These are phyloP conservation scores for Leishmania lainsoni DNA, from an alignment of 208 protist species.

Conservation along the genomic window DNA sequence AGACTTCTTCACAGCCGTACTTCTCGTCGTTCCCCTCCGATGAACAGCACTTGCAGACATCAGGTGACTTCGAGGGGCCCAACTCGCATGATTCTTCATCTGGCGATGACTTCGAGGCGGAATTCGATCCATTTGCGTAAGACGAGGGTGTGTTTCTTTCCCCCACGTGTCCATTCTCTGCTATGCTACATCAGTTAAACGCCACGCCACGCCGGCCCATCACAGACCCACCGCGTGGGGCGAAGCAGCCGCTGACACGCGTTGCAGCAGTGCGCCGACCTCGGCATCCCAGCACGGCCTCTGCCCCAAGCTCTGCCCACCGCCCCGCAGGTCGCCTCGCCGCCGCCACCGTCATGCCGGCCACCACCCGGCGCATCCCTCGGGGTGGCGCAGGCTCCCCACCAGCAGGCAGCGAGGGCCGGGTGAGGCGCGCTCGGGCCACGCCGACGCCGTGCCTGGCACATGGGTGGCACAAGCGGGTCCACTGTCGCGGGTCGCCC, in stretches of 20 bases:
- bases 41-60: not conserved
- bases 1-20: not conserved
- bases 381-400: not conserved
- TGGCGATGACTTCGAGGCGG: conserved; percentile 43
- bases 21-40: not conserved
- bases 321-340: too few relatives aligned
- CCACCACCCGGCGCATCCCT: not conserved
- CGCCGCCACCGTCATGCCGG: too few relatives aligned
- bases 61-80: not conserved
- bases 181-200: not conserved
- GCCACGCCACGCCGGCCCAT: not conserved
- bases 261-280: too few relatives aligned
- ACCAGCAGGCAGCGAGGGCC: not conserved
- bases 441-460: not conserved
- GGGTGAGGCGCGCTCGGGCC: not conserved
- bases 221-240: not conserved
- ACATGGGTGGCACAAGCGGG: not conserved
- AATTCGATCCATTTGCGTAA: conserved; percentile 55
- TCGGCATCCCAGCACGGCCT: too few relatives aligned
- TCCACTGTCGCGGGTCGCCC: not conserved
- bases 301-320: too few relatives aligned
- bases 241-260: too few relatives aligned
- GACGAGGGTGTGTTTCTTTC: not conserved
- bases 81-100: not conserved
- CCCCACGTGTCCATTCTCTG: not conserved